Evolutionary conservation across 2,329 filamentous ascomycete species (phyloP).

Genomic region (Colletotrichum truncatum): DNA sequence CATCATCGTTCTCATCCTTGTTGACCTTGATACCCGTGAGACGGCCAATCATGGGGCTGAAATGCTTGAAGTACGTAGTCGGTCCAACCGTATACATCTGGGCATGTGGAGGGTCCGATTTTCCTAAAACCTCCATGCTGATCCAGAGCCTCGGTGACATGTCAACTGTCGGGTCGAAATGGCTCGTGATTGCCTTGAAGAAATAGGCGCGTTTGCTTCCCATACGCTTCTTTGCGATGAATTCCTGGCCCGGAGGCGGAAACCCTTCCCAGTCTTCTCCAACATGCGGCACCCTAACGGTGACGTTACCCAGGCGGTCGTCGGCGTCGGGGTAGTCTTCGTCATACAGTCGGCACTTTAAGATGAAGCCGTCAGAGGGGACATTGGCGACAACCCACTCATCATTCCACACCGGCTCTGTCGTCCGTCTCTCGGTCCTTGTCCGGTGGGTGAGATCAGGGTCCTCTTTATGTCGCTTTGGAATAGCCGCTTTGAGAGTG

Average conservation of each 20-base stretch:
- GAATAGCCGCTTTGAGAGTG: constrained; percentile 76
- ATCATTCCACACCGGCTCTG: constrained; percentile 82
- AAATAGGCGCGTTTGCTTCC: constrained; percentile 89
- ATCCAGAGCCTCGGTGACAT: constrained; percentile 77
- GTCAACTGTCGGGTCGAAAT: constrained; percentile 68
- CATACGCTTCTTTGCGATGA: constrained; percentile 81
- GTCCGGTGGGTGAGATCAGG: constrained; percentile 79
- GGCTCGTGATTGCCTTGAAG: constrained; percentile 72
- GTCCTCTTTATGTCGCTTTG: constrained; percentile 85
- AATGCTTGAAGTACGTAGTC: constrained; percentile 81
- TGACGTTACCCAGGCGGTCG: constrained; percentile 88
- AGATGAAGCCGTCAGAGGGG: constrained; percentile 79
- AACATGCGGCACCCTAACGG: constrained; percentile 70
- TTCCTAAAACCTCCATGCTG: constrained; percentile 81
- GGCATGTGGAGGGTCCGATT: constrained; percentile 73
- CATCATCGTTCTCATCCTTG: constrained; percentile 62
- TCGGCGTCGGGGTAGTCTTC: constrained; percentile 89
- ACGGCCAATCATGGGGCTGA: constrained; percentile 87
- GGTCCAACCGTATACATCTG: constrained; percentile 84
- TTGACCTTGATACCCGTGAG: constrained; percentile 78
- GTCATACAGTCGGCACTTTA: constrained; percentile 90
- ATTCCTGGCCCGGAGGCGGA: constrained; percentile 64
- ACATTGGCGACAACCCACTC: constrained; percentile 92
- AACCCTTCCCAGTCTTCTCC: constrained; percentile 75
- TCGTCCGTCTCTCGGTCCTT: constrained; percentile 75